Conservation (phyloP, 176 grass and related monocot species). For the Phragmites australis region DNA sequence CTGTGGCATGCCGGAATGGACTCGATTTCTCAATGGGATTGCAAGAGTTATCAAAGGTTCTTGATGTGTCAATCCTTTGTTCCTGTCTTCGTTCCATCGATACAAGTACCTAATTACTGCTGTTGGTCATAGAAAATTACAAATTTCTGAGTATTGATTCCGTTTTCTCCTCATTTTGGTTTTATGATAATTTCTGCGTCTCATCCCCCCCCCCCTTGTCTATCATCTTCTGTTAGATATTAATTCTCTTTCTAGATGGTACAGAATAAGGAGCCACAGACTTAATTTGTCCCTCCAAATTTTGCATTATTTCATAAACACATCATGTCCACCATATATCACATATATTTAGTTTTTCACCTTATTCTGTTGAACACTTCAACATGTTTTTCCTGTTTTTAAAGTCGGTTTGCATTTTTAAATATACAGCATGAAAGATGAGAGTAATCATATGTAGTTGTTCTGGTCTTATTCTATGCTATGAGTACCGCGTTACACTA, state of each 20-base stretch:
- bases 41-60: background rate
- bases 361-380: background rate
- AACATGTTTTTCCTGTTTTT: background rate
- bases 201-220: background rate
- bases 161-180: background rate
- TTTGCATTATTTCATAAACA: background rate
- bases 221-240: background rate
- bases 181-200: background rate
- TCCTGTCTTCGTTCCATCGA: background rate
- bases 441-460: background rate
- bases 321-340: background rate
- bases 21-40: background rate
- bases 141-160: background rate
- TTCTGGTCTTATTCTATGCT: background rate
- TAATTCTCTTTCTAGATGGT: background rate
- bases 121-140: background rate
- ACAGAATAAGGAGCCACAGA: background rate
- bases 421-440: background rate
- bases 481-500: background rate
- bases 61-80: background rate
- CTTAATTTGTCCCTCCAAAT: background rate
- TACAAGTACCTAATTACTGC: background rate
- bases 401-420: background rate
- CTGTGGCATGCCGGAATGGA: background rate
- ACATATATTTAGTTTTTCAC: background rate